phyloP scores from a whole-genome alignment of 306 rosid species.

The Quercus glauca region DNA sequence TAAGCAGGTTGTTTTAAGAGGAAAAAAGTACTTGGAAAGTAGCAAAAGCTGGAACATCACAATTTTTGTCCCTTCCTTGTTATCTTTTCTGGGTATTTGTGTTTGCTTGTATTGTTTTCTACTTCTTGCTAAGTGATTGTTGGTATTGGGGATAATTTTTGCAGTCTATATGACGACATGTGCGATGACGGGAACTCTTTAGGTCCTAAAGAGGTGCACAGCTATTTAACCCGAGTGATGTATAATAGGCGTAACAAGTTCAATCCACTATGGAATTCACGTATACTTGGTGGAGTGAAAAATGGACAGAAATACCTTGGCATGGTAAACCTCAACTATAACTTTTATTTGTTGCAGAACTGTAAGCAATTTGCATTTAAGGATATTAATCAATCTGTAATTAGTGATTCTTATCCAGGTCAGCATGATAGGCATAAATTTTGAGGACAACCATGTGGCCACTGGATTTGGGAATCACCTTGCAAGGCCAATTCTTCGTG shows the following conservation, averaged over 20 bases:
- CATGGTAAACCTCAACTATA: constrained; percentile 44
- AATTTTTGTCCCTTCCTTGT: too few relatives aligned
- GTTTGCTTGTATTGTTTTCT: neutral
- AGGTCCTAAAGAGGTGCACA: constrained; percentile 44
- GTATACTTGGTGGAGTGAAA: constrained; percentile 61
- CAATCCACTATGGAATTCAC: constrained; percentile 58
- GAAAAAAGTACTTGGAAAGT: neutral
- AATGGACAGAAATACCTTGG: constrained; percentile 61
- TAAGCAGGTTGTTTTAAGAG: constrained; percentile 30
- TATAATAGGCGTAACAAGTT: constrained; percentile 64
- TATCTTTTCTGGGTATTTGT: neutral
- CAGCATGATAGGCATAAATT: constrained; percentile 87
- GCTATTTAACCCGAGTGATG: constrained; percentile 57
- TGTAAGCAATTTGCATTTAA: neutral
- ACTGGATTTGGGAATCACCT: constrained; percentile 79
- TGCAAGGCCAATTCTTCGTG: constrained; percentile 95
- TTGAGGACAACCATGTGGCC: constrained; percentile 44
- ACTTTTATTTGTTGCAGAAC: neutral
- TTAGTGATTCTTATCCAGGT: constrained; percentile 47
- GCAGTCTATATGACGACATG: constrained; percentile 80
- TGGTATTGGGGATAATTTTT: constrained; percentile 14
- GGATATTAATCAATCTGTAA: constrained; percentile 5
- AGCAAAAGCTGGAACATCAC: too few relatives aligned
- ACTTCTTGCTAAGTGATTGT: neutral
- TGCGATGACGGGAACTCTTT: constrained; percentile 51